Conservation (phyloP, 345 rosid genomes). For the Boechera retrofracta region DNA sequence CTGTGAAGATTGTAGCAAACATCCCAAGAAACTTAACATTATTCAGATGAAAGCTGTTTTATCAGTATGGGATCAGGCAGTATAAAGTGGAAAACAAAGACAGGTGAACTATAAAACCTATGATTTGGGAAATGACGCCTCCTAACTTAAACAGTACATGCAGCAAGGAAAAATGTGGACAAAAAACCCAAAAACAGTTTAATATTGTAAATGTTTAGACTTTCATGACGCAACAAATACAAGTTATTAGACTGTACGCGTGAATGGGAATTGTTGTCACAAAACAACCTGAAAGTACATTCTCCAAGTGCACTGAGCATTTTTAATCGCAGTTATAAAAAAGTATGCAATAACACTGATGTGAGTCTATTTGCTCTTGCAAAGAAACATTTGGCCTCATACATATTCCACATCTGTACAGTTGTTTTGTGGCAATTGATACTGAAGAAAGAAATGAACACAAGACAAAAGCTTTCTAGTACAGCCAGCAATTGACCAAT, state of each 20-base stretch:
- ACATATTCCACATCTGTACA: conserved; percentile 17
- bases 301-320: conserved; percentile 14
- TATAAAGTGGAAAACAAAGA: conserved; percentile 19
- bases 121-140: conserved; percentile 19
- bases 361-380: conserved; percentile 24
- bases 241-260: conserved; percentile 10
- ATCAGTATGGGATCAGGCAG: conserved; percentile 21
- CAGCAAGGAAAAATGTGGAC: neutral
- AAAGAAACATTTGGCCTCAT: conserved; percentile 15
- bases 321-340: conserved; percentile 3
- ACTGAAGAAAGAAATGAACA: conserved; percentile 4
- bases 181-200: neutral
- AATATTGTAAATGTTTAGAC: neutral
- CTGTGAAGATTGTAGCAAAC: conserved; percentile 50
- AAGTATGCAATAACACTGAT: conserved; percentile 26
- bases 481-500: neutral
- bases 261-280: neutral
- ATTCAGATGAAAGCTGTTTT: conserved; percentile 13
- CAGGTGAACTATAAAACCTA: conserved; percentile 23
- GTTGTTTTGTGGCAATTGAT: neutral
- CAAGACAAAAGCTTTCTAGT: conserved; percentile 18
- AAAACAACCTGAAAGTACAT: conserved; percentile 24
- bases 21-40: conserved; percentile 35
- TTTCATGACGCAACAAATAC: conserved; percentile 14
- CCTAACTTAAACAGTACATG: neutral